Percentiles rank a stretch among this genome's conserved stretches.
These are phyloP conservation scores for Terana coerulea DNA, from an alignment of 768 basidiomycete species.

Conservation along the genomic window DNA sequence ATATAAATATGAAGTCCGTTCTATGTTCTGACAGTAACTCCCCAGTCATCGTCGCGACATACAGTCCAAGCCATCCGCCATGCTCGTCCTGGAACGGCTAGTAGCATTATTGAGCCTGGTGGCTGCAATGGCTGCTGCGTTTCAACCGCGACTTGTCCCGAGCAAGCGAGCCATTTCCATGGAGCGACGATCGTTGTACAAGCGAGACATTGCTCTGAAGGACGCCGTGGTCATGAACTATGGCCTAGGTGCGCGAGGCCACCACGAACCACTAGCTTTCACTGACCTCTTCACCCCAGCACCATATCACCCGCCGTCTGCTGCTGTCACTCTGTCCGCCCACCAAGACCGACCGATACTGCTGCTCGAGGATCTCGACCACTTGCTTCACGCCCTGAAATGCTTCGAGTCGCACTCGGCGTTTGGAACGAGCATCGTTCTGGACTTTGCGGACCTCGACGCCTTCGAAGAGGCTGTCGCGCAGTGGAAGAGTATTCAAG, in stretches of 20 bases:
- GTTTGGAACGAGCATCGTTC: background rate
- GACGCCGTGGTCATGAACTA: conserved; percentile 3
- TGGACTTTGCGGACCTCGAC: background rate
- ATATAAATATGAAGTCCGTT: no score
- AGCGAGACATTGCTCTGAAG: conserved; percentile 1
- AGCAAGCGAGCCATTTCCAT: background rate
- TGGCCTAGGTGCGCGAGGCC: background rate
- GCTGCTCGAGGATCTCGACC: conserved; percentile 6
- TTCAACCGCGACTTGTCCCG: background rate
- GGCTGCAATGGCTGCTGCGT: background rate
- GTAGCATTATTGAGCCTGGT: no score
- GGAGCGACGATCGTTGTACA: background rate
- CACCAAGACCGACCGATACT: conserved; percentile 8
- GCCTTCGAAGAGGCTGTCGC: background rate
- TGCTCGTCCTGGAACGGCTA: no score
- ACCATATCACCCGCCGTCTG: conserved; percentile 9
- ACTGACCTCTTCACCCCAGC: no score
- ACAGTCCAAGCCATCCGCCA: no score
- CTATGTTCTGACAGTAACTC: no score
- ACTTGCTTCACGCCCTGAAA: background rate
- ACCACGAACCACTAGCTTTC: no score
- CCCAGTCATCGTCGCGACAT: no score
- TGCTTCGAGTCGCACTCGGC: background rate
- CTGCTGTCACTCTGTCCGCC: conserved; percentile 2
- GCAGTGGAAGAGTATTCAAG: background rate